Percentiles rank a stretch among this genome's conserved stretches.
These are phyloP conservation scores for Cyberlindnera xishuangbannaensis DNA, from an alignment of 805 yeast species.

Conservation along the genomic window DNA sequence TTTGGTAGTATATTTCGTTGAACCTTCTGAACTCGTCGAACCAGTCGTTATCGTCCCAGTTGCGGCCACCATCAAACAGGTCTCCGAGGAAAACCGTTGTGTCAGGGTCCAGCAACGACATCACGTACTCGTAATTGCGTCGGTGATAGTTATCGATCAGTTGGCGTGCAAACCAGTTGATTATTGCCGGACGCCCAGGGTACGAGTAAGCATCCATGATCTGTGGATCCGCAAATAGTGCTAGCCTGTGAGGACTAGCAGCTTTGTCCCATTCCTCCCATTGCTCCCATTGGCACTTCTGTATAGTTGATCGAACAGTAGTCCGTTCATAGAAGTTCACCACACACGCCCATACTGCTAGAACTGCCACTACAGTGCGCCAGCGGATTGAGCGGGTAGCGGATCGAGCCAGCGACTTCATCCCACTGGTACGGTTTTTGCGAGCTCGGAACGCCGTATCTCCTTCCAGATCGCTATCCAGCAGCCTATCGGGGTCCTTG, in stretches of 20 bases:
- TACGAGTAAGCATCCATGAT: conserved; percentile 85
- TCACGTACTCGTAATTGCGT: conserved; percentile 62
- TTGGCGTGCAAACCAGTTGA: conserved; percentile 50
- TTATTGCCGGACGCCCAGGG: conserved; percentile 53
- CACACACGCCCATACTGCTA: conserved; percentile 37
- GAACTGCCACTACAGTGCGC: conserved; percentile 8
- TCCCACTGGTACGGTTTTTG: background rate
- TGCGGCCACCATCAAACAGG: conserved; percentile 90
- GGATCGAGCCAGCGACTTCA: background rate
- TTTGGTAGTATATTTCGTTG: conserved; percentile 55
- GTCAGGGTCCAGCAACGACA: conserved; percentile 61
- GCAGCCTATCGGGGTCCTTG: no score
- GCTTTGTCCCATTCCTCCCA: conserved; percentile 63
- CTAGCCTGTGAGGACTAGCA: conserved; percentile 42
- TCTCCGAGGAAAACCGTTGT: conserved; percentile 82
- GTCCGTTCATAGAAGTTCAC: conserved; percentile 51
- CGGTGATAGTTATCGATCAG: conserved; percentile 76
- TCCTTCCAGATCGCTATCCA: no score
- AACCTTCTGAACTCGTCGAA: conserved; percentile 65
- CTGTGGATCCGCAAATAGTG: conserved; percentile 89
- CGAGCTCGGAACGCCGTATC: background rate
- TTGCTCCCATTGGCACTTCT: conserved; percentile 51
- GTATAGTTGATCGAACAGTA: conserved; percentile 39
- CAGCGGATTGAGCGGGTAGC: conserved; percentile 13
- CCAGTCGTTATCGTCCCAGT: conserved; percentile 74